A percentile compares a stretch with the other conserved stretches of the same genome.
Conservation (phyloP, 805 yeast species). For the Candida takata region DNA sequence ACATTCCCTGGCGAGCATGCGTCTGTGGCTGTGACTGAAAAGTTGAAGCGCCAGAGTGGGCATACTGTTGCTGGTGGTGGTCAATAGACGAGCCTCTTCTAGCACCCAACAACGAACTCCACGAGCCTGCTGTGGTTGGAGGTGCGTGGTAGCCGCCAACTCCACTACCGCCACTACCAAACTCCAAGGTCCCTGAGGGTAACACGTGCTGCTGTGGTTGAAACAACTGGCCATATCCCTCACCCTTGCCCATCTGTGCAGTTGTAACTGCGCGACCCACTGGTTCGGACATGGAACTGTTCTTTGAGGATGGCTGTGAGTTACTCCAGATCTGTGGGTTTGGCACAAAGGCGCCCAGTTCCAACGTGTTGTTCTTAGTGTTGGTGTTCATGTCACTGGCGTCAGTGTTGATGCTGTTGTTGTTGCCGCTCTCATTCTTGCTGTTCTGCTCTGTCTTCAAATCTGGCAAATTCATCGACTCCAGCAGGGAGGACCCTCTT, state of each 20-base stretch:
- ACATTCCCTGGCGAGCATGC: too few relatives aligned
- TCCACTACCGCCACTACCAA: too few relatives aligned
- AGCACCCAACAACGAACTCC: slow-evolving; percentile 3
- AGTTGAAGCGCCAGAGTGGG: background rate
- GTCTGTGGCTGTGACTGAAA: slow-evolving; percentile 1
- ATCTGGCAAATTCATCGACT: slow-evolving; percentile 4
- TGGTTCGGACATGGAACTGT: background rate
- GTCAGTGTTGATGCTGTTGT: background rate
- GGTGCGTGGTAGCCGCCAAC: too few relatives aligned
- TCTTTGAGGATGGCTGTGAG: slow-evolving; percentile 1
- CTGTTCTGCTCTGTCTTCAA: slow-evolving; percentile 2
- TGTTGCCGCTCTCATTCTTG: background rate
- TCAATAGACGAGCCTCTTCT: slow-evolving; percentile 16
- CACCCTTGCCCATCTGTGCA: too few relatives aligned
- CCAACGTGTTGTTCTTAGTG: background rate
- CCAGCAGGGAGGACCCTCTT: slow-evolving; percentile 3
- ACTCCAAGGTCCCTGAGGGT: too few relatives aligned
- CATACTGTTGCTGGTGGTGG: background rate
- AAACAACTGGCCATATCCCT: too few relatives aligned
- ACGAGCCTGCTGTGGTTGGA: too few relatives aligned
- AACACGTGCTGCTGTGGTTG: too few relatives aligned
- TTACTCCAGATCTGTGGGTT: slow-evolving; percentile 5
- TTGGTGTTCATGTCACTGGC: background rate
- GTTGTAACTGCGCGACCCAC: background rate
- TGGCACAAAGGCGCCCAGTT: slow-evolving; percentile 5